phyloP scores from a whole-genome alignment of 176 grass and related monocot species.

The Bromus sterilis region DNA sequence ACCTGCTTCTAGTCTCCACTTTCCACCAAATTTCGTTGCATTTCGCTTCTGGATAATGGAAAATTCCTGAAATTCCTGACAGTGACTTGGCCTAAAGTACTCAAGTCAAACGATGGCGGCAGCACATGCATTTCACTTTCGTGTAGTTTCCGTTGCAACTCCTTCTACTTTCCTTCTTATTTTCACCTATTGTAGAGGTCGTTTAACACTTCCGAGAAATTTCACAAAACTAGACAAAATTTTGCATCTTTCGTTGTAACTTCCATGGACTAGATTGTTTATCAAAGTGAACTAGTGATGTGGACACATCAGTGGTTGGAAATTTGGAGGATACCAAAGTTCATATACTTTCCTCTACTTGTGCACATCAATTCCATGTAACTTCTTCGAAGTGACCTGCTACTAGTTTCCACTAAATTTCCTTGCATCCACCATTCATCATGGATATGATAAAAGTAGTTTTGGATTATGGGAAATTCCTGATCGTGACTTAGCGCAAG shows the following conservation, averaged over 20 bases:
- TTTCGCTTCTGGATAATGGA: neutral
- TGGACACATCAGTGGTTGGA: neutral
- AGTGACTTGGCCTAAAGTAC: neutral
- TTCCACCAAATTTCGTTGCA: conserved; percentile 10
- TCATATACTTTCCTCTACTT: neutral
- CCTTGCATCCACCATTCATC: conserved; percentile 1
- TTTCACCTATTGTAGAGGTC: neutral
- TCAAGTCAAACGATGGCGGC: neutral
- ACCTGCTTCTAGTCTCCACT: neutral
- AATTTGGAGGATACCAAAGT: neutral
- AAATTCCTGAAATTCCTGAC: neutral
- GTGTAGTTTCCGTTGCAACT: neutral
- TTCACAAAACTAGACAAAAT: neutral
- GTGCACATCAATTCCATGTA: conserved; percentile 13
- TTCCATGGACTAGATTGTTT: neutral
- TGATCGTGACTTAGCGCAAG: neutral
- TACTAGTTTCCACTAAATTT: conserved; percentile 16
- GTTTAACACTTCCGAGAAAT: neutral
- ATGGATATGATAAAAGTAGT: neutral
- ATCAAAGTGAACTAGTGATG: neutral
- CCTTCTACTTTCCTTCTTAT: neutral
- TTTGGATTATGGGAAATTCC: neutral
- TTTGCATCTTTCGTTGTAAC: no score
- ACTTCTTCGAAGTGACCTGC: neutral
- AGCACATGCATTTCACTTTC: neutral